Percentiles rank a stretch among this genome's conserved stretches.
Evolutionary conservation across 306 rosid species (phyloP).

Genomic region (Gleditsia sinensis): DNA sequence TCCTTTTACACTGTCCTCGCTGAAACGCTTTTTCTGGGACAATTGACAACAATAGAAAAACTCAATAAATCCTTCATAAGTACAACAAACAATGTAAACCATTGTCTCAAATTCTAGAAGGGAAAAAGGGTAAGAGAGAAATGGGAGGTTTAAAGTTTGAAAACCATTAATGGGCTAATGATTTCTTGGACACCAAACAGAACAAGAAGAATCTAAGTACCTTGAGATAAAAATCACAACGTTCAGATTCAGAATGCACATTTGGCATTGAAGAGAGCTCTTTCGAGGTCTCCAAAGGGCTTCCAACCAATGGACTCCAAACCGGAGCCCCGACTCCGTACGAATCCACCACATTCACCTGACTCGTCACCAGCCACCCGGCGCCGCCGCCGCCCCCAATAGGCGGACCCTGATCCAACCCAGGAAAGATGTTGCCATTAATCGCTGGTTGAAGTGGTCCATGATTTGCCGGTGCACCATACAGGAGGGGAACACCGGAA

Average conservation of each 20-base stretch:
- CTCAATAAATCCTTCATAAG: neutral
- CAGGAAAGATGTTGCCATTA: constrained; percentile 13
- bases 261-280: constrained; percentile 97
- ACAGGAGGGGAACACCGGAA: constrained; percentile 41
- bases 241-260: constrained; percentile 28
- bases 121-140: neutral
- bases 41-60: neutral
- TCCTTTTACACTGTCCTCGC: constrained; percentile 20
- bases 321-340: constrained; percentile 37
- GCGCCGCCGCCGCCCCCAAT: too few species aligned
- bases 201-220: constrained; percentile 35
- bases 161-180: neutral
- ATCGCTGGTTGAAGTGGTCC: constrained; percentile 27
- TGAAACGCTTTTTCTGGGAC: constrained; percentile 59
- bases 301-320: constrained; percentile 32
- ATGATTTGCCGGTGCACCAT: constrained; percentile 39
- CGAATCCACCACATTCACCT: constrained; percentile 24
- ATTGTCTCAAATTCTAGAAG: neutral
- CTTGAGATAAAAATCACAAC: constrained; percentile 58
- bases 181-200: constrained; percentile 14
- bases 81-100: neutral
- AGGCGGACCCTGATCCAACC: constrained; percentile 31
- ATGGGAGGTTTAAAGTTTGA: neutral
- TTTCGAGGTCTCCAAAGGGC: constrained; percentile 56
- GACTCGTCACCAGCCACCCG: constrained; percentile 32